Percentiles rank a stretch among this genome's conserved stretches.
phyloP scores from a whole-genome alignment of 805 yeast species.

The Saccharomyces kudriavzevii region DNA sequence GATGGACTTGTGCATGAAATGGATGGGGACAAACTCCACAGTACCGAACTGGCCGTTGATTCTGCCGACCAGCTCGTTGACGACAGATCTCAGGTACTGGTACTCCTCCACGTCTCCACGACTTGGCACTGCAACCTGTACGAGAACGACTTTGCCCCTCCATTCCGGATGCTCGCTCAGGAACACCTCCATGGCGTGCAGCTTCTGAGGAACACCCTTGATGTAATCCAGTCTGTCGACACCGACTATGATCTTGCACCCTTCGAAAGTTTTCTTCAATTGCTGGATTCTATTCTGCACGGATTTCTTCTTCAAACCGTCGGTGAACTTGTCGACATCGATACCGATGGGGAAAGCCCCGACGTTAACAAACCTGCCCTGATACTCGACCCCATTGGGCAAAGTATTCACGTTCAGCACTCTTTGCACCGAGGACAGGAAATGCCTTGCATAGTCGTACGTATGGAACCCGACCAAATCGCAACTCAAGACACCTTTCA shows the following conservation, averaged over 20 bases:
- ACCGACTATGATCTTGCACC: slow-evolving; percentile 83
- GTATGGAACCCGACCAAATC: slow-evolving; percentile 97
- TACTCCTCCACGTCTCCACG: slow-evolving; percentile 98
- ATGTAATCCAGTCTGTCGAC: slow-evolving; percentile 95
- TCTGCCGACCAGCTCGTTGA: slow-evolving; percentile 92
- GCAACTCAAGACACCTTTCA: slow-evolving; percentile 87
- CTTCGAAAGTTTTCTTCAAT: slow-evolving; percentile 59
- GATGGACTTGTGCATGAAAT: slow-evolving; percentile 86
- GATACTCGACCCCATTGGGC: slow-evolving; percentile 82
- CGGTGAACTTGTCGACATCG: slow-evolving; percentile 83
- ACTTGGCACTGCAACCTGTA: slow-evolving; percentile 96
- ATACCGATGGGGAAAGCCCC: slow-evolving; percentile 99
- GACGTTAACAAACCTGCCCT: slow-evolving; percentile 68
- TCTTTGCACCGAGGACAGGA: slow-evolving; percentile 79
- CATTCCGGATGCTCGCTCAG: slow-evolving; percentile 91
- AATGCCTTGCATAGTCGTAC: slow-evolving; percentile 97
- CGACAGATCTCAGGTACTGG: slow-evolving; percentile 85
- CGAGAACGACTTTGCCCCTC: slow-evolving; percentile 92
- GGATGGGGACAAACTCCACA: slow-evolving; percentile 95
- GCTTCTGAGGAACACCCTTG: slow-evolving; percentile 95
- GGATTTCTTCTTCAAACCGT: slow-evolving; percentile 55
- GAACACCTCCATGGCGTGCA: slow-evolving; percentile 93
- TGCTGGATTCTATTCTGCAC: slow-evolving; percentile 62
- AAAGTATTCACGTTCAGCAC: slow-evolving; percentile 73
- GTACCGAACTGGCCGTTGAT: slow-evolving; percentile 95